These are phyloP conservation scores for Orychophragmus violaceus DNA, from an alignment of 345 rosid genomes.

Conservation along the genomic window DNA sequence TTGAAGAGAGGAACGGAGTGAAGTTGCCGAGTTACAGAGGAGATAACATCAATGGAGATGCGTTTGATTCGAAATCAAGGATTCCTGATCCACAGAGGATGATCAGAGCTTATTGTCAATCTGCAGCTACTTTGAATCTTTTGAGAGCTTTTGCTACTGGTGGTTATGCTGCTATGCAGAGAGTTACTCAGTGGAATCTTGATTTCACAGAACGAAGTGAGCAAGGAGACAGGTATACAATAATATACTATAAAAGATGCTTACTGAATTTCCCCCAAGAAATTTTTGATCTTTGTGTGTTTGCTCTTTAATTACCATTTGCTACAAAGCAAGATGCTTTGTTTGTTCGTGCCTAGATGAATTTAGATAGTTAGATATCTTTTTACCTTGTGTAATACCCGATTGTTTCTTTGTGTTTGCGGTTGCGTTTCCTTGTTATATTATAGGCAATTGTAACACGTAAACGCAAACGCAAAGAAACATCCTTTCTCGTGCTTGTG, in stretches of 20 bases:
- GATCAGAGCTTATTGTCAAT: constrained; percentile 70
- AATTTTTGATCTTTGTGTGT: background rate
- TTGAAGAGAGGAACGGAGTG: constrained; percentile 61
- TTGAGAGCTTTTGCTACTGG: constrained; percentile 79
- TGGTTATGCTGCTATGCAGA: constrained; percentile 81
- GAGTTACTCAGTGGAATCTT: constrained; percentile 78
- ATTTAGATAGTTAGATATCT: background rate
- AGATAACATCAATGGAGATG: constrained; percentile 64
- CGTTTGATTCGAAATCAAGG: constrained; percentile 53
- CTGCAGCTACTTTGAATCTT: constrained; percentile 75
- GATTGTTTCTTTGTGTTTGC: background rate
- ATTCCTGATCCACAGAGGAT: constrained; percentile 63
- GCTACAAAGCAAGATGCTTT: background rate
- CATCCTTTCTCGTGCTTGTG: background rate
- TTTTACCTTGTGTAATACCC: background rate
- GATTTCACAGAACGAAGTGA: constrained; percentile 62
- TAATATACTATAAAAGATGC: background rate
- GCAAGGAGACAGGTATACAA: constrained; percentile 60
- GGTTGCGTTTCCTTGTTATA: background rate
- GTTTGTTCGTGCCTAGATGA: background rate
- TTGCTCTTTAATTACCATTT: background rate
- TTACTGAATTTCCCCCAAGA: background rate
- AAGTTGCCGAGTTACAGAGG: constrained; percentile 75
- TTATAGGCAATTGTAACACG: background rate
- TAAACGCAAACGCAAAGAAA: background rate